phyloP scores from a whole-genome alignment of 331 rosid species.

The Cydonia oblonga region DNA sequence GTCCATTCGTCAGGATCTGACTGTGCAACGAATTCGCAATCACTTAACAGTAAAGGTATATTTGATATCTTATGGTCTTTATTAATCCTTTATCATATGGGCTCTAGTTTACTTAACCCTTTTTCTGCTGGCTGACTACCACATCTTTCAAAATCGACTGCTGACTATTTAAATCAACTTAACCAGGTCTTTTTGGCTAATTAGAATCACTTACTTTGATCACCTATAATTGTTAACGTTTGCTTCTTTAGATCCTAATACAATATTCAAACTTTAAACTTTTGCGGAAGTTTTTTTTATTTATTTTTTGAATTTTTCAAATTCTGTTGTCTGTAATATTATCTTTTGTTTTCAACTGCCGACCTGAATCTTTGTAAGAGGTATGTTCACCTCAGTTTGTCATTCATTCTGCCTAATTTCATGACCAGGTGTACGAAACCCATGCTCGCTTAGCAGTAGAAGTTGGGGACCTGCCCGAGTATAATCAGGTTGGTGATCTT shows the following conservation, averaged over 20 bases:
- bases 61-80: conserved; percentile 10
- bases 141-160: not conserved
- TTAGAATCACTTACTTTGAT: not conserved
- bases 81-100: not conserved
- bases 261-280: not conserved
- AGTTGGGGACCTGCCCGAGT: conserved; percentile 88
- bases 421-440: conserved; percentile 80
- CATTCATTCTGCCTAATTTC: not conserved
- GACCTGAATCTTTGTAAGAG: not conserved
- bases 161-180: not conserved
- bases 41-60: conserved; percentile 83
- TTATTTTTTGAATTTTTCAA: not conserved
- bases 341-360: not conserved
- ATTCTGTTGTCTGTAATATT: not conserved
- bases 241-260: not conserved
- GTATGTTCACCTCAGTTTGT: not conserved
- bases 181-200: not conserved
- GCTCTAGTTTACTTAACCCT: not conserved
- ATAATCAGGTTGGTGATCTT: conserved; percentile 64
- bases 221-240: not conserved
- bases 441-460: conserved; percentile 93
- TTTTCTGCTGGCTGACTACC: not conserved
- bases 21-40: conserved; percentile 84
- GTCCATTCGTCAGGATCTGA: conserved; percentile 97
- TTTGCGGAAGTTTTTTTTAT: too few relatives aligned